Evolutionary conservation across 1,284 basidiomycete species (phyloP).

Genomic region (Bondarzewia mesenterica): DNA sequence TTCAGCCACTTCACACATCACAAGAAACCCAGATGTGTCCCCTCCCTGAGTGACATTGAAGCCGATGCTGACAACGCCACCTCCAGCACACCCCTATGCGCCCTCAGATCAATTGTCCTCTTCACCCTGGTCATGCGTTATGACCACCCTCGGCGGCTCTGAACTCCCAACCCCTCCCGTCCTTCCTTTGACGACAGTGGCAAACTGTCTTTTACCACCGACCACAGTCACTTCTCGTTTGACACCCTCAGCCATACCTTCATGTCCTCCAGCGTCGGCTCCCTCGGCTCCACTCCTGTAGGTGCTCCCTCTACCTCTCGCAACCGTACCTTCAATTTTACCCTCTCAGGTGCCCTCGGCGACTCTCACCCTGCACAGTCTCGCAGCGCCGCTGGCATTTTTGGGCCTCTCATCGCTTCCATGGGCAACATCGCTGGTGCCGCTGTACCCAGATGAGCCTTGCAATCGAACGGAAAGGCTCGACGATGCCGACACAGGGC

Average conservation of each 20-base stretch:
- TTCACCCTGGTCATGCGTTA: slow-evolving; percentile 47
- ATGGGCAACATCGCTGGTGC: slow-evolving; percentile 57
- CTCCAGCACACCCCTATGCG: slow-evolving; percentile 10
- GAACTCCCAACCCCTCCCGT: slow-evolving; percentile 5
- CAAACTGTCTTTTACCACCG: slow-evolving; percentile 1
- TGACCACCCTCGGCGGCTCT: slow-evolving; percentile 23
- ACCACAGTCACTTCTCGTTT: neutral
- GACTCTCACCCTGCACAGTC: slow-evolving; percentile 37
- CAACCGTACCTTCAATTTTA: neutral
- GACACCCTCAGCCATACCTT: neutral
- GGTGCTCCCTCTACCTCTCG: neutral
- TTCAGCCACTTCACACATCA: slow-evolving; percentile 13
- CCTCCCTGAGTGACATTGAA: slow-evolving; percentile 19
- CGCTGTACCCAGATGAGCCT: slow-evolving; percentile 59
- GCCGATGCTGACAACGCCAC: slow-evolving; percentile 15
- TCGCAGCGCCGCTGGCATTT: slow-evolving; percentile 55
- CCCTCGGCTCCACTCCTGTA: neutral
- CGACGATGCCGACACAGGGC: too few relatives aligned
- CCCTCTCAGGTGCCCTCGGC: slow-evolving; percentile 3
- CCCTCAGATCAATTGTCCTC: slow-evolving; percentile 37
- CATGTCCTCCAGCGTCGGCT: neutral
- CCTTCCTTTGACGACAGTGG: slow-evolving; percentile 14
- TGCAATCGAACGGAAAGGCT: too few relatives aligned
- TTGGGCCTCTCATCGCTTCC: slow-evolving; percentile 67
- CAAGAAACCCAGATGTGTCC: neutral